Evolutionary conservation across 2,329 filamentous ascomycete species (phyloP).

Genomic region (Cercospora nicotianae): DNA sequence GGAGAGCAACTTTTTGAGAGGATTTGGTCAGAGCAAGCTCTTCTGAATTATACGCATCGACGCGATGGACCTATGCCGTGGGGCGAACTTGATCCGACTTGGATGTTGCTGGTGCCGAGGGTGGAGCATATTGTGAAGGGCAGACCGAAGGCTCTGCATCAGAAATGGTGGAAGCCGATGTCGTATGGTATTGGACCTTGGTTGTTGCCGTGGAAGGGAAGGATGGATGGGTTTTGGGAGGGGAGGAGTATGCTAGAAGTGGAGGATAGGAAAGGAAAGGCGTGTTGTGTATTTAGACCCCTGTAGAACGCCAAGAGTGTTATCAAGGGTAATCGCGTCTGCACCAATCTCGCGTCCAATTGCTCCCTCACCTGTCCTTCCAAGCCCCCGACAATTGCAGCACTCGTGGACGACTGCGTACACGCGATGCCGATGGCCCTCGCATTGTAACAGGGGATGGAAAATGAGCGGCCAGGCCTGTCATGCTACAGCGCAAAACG

Average conservation of each 20-base stretch:
- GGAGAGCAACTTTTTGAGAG: neutral
- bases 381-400: neutral
- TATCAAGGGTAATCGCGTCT: neutral
- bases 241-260: neutral
- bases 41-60: neutral
- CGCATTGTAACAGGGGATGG: neutral
- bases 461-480: no score
- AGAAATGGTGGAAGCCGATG: neutral
- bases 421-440: neutral
- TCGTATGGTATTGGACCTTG: neutral
- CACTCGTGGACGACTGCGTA: neutral
- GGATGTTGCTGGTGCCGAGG: neutral
- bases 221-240: neutral
- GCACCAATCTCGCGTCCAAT: neutral
- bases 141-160: neutral
- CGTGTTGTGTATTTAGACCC: neutral
- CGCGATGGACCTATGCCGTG: neutral
- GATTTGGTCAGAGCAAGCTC: neutral
- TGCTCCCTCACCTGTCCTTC: no score
- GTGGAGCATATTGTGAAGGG: neutral
- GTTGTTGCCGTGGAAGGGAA: neutral
- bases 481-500: neutral
- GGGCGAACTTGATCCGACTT: neutral
- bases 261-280: neutral
- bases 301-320: neutral